A percentile compares a stretch with the other conserved stretches of the same genome.
These are phyloP conservation scores for Gracilaria vermiculophylla DNA, from an alignment of 23 red algal genomes.

Conservation along the genomic window DNA sequence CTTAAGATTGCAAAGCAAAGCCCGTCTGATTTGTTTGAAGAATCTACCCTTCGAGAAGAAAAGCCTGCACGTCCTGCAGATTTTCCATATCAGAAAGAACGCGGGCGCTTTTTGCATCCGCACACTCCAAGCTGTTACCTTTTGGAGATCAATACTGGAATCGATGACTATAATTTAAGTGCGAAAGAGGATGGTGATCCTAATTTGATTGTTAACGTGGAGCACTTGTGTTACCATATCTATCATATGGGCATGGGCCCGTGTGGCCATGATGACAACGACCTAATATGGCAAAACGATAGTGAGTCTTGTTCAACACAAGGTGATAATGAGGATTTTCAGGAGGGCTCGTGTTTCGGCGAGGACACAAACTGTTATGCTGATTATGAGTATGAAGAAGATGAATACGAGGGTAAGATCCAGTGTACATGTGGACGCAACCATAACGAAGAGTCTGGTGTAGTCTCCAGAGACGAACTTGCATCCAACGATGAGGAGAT, in stretches of 20 bases:
- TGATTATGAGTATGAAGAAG: background rate
- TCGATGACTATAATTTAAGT: constrained; percentile 8
- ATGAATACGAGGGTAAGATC: background rate
- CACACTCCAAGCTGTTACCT: constrained; percentile 3
- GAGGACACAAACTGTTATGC: background rate
- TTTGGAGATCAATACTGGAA: constrained; percentile 12
- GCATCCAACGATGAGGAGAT: background rate
- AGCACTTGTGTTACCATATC: constrained; percentile 30
- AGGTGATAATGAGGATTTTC: background rate
- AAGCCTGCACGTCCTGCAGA: background rate
- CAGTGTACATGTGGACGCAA: background rate
- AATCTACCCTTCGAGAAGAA: background rate
- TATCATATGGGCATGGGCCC: constrained; percentile 28
- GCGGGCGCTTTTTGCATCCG: constrained; percentile 4
- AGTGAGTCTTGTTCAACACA: constrained; percentile 2
- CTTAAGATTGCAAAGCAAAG: background rate
- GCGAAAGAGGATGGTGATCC: constrained; percentile 17
- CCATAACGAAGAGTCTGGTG: background rate
- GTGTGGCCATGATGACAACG: constrained; percentile 9
- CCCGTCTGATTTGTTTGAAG: background rate
- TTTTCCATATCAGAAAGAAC: constrained; percentile 10
- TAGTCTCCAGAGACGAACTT: background rate
- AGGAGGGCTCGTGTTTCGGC: background rate
- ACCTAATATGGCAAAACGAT: constrained; percentile 6
- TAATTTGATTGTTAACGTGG: background rate